phyloP scores from a whole-genome alignment of 1,139 yeast genomes.

The Kodamaea suecica region DNA sequence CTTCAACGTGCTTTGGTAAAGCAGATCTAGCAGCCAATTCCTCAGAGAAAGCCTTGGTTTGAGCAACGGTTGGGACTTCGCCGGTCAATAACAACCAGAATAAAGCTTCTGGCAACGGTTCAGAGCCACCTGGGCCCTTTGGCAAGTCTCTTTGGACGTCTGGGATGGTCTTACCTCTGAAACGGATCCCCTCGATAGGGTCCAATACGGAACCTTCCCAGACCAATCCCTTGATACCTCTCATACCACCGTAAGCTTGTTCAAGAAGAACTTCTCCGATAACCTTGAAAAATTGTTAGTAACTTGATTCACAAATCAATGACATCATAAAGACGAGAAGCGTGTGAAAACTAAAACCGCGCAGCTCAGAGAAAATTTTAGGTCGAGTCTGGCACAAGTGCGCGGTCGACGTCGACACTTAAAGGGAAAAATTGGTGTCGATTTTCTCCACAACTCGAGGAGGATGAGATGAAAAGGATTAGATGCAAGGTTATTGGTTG shows the following conservation, averaged over 20 bases:
- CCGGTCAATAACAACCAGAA: slow-evolving; percentile 92
- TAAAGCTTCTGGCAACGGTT: slow-evolving; percentile 89
- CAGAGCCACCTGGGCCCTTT: slow-evolving; percentile 82
- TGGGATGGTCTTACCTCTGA: slow-evolving; percentile 97
- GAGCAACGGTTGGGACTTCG: slow-evolving; percentile 75
- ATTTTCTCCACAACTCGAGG: too few species aligned
- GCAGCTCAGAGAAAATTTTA: too few species aligned
- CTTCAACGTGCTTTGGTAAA: slow-evolving; percentile 83
- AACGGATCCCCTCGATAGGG: slow-evolving; percentile 96
- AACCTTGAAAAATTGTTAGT: slow-evolving; percentile 26
- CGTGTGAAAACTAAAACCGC: too few species aligned
- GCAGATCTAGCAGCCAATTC: slow-evolving; percentile 85
- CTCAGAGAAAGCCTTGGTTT: slow-evolving; percentile 70
- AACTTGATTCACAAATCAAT: background rate
- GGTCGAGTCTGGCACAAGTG: too few species aligned
- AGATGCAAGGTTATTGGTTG: too few species aligned
- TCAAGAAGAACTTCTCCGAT: slow-evolving; percentile 93
- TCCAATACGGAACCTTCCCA: slow-evolving; percentile 99
- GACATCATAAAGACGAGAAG: too few species aligned
- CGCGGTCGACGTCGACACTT: too few species aligned
- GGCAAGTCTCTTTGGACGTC: slow-evolving; percentile 92
- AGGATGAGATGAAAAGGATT: too few species aligned
- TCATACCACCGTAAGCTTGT: slow-evolving; percentile 99
- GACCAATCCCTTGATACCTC: slow-evolving; percentile 95
- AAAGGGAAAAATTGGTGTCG: too few species aligned